Percentiles rank a stretch among this genome's conserved stretches.
Evolutionary conservation across 2,329 filamentous ascomycete genomes (phyloP).

Genomic region (Amylocarpus encephaloides): DNA sequence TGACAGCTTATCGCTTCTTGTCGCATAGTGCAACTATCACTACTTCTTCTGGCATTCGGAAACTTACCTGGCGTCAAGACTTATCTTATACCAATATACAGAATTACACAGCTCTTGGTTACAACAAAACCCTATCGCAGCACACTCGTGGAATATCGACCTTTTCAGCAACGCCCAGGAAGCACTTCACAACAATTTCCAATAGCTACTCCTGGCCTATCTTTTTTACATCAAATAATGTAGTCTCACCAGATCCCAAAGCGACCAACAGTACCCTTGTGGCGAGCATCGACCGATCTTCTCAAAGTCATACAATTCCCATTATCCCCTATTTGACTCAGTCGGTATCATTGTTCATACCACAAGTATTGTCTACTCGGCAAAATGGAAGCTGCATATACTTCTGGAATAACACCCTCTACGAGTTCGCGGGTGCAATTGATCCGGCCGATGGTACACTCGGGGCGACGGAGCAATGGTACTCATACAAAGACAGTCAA

Average conservation of each 20-base stretch:
- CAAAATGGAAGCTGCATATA: conserved; percentile 20
- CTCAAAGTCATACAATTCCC: conserved; percentile 7
- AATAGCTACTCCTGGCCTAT: conserved; percentile 18
- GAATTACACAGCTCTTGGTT: conserved; percentile 15
- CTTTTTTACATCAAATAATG: conserved; percentile 12
- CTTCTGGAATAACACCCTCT: conserved; percentile 23
- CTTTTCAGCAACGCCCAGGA: conserved; percentile 7
- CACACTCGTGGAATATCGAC: conserved; percentile 12
- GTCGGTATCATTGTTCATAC: conserved; percentile 3
- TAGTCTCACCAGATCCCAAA: conserved; percentile 9
- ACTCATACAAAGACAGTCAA: conserved; percentile 9
- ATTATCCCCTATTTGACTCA: conserved; percentile 19
- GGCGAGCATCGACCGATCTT: conserved; percentile 15
- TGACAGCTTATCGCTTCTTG: conserved; percentile 13
- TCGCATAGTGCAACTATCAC: conserved; percentile 16
- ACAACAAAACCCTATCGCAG: conserved; percentile 18
- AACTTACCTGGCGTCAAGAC: conserved; percentile 16
- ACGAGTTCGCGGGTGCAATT: conserved; percentile 20
- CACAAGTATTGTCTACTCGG: conserved; percentile 10
- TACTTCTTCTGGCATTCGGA: conserved; percentile 16
- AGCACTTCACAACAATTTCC: neutral
- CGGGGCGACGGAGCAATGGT: conserved; percentile 21
- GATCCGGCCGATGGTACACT: conserved; percentile 15
- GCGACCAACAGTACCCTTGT: conserved; percentile 12
- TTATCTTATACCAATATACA: conserved; percentile 18